phyloP scores from a whole-genome alignment of 768 basidiomycete genomes.

The Auriscalpium vulgare region DNA sequence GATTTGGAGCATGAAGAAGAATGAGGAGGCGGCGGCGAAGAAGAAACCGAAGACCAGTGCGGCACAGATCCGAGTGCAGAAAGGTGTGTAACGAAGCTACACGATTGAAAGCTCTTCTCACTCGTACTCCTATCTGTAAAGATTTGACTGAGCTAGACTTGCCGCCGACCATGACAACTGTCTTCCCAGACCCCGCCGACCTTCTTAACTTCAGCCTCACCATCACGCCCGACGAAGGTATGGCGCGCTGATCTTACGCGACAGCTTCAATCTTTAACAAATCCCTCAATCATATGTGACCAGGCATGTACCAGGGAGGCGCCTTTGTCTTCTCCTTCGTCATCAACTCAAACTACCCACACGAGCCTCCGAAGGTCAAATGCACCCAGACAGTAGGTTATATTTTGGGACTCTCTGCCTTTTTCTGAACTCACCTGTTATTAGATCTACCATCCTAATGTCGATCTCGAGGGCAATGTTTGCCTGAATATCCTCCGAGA shows the following conservation, averaged over 20 bases:
- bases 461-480: slow-evolving; percentile 96
- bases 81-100: slow-evolving; percentile 50
- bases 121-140: slow-evolving; percentile 22
- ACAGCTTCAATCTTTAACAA: not conserved
- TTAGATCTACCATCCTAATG: slow-evolving; percentile 98
- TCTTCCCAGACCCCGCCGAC: slow-evolving; percentile 88
- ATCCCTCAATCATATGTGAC: not conserved
- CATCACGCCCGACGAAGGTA: slow-evolving; percentile 96
- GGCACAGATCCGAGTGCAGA: slow-evolving; percentile 98
- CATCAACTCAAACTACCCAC: slow-evolving; percentile 97
- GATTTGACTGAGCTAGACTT: slow-evolving; percentile 96
- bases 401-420: not conserved
- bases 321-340: slow-evolving; percentile 88
- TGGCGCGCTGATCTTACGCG: not conserved
- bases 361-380: slow-evolving; percentile 98
- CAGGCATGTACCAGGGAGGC: slow-evolving; percentile 98
- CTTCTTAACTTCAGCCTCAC: slow-evolving; percentile 94
- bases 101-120: not conserved
- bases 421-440: not conserved
- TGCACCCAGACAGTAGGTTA: slow-evolving; percentile 81
- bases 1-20: slow-evolving; percentile 99
- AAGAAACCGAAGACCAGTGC: slow-evolving; percentile 98
- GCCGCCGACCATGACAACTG: slow-evolving; percentile 91
- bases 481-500: slow-evolving; percentile 97
- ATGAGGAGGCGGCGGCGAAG: slow-evolving; percentile 94